phyloP scores from a whole-genome alignment of 345 rosid species.

The Carallia pectinifolia region DNA sequence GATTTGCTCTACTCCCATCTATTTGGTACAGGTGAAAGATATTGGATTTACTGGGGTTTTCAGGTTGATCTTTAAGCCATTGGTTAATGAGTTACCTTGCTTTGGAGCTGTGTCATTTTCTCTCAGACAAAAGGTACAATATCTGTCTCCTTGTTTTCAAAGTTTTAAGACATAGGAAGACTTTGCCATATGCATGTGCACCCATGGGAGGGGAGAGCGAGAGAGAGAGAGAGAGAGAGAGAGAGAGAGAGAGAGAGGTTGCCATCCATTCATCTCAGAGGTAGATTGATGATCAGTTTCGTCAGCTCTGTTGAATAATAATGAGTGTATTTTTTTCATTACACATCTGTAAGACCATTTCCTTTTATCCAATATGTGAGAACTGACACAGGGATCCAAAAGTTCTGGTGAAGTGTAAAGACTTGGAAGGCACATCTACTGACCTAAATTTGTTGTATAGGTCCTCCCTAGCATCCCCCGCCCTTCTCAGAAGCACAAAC shows the following conservation, averaged over 20 bases:
- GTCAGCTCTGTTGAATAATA: too few species aligned
- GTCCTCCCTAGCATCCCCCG: background rate
- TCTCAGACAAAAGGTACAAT: constrained; percentile 73
- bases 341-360: too few species aligned
- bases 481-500: background rate
- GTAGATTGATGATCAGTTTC: background rate
- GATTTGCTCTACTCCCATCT: constrained; percentile 9
- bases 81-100: constrained; percentile 92
- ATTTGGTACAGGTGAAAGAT: constrained; percentile 74
- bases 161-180: background rate
- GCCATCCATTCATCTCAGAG: background rate
- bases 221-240: background rate
- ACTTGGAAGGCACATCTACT: background rate
- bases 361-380: too few species aligned
- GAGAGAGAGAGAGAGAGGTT: background rate
- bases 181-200: background rate
- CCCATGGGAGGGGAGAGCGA: background rate
- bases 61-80: constrained; percentile 94
- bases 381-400: background rate
- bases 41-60: constrained; percentile 98
- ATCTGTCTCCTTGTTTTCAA: constrained; percentile 10
- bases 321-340: background rate
- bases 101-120: constrained; percentile 97
- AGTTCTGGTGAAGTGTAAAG: background rate
- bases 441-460: background rate